phyloP scores from a whole-genome alignment of 1,284 basidiomycete genomes.

The Apiotrichum akiyoshidainum region DNA sequence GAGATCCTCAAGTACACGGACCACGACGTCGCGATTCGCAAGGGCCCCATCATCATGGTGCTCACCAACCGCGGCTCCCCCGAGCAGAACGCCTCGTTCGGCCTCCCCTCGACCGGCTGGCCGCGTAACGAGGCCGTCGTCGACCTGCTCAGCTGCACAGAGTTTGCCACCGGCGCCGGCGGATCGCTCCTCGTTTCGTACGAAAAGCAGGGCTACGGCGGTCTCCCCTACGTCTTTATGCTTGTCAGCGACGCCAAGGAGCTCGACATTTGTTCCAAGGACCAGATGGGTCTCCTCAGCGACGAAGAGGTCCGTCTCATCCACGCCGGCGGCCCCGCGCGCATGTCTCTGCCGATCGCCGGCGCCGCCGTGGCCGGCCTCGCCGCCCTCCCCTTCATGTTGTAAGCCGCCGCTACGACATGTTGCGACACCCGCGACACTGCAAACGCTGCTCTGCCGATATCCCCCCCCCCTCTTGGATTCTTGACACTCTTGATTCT shows the following conservation, averaged over 20 bases:
- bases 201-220: conserved; percentile 38
- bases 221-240: conserved; percentile 43
- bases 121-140: conserved; percentile 36
- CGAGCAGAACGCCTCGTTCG: conserved; percentile 30
- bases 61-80: conserved; percentile 61
- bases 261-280: conserved; percentile 12
- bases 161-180: conserved; percentile 37
- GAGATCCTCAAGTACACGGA: conserved; percentile 60
- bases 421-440: too few species aligned
- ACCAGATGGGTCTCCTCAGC: conserved; percentile 14
- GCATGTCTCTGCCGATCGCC: background rate
- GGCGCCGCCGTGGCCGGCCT: background rate
- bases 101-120: conserved; percentile 41
- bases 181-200: conserved; percentile 45
- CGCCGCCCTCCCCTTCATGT: too few species aligned
- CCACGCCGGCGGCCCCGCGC: background rate
- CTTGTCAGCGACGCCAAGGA: conserved; percentile 11
- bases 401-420: too few species aligned
- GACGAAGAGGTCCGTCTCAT: background rate
- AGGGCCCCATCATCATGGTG: conserved; percentile 66
- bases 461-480: too few species aligned
- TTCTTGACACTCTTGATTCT: too few species aligned
- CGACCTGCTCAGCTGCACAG: conserved; percentile 46
- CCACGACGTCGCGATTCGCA: conserved; percentile 65
- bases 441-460: too few species aligned